Evolutionary conservation across 2,329 filamentous ascomycete genomes (phyloP), one percentile per base, ranked within the genome.

Genomic region (Pseudogymnoascus sp.): DNA sequence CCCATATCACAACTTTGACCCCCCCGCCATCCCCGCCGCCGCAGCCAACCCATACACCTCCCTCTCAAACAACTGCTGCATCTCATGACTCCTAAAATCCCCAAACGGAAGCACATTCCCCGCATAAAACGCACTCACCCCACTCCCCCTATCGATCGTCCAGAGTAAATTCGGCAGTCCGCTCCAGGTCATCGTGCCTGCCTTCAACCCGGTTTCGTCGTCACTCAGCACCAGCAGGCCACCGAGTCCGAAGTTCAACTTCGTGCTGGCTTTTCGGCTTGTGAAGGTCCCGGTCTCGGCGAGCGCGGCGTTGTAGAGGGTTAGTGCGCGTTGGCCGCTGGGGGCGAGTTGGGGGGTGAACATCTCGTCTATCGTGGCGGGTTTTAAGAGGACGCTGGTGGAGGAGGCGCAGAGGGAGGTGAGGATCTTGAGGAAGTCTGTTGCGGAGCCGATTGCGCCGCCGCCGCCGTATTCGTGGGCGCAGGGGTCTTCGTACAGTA

Each of bases 341-440:
- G 71, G 0, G 85, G 66, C 71, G 0, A 85, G 75, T 50, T 81
- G 81, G 0, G 81, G 75, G 62, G 72, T 67, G 66, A 83, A 84
- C 71, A 85, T 76, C 46, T 73, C 67, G 0, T 77, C 73, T 0
- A 79, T 74, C 0, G 76, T 81, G 3, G 70, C 70, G 0, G 73
- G 71, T 18, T 71, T 74, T 5, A 85, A 74, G 0, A 85, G 21
- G 21, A 23, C 21, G 21, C 21, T 23, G 21, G 21, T 23, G 21
- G 21, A 23, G 21, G 21, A 77, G 1, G 71, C 70, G 0, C 84
- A 73, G 1, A 85, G 68, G 1, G 79, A 81, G 2, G 72, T 72
- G 2, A 82, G 68, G 4, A 84, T 69, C 37, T 76, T 76, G 61
- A 79, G 65, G 64, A 79, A 84, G 21, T 80, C 76, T 0, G 65